Evolutionary conservation across 352 stramenopile genomes (phyloP).

Genomic region (Globisporangium parvum): DNA sequence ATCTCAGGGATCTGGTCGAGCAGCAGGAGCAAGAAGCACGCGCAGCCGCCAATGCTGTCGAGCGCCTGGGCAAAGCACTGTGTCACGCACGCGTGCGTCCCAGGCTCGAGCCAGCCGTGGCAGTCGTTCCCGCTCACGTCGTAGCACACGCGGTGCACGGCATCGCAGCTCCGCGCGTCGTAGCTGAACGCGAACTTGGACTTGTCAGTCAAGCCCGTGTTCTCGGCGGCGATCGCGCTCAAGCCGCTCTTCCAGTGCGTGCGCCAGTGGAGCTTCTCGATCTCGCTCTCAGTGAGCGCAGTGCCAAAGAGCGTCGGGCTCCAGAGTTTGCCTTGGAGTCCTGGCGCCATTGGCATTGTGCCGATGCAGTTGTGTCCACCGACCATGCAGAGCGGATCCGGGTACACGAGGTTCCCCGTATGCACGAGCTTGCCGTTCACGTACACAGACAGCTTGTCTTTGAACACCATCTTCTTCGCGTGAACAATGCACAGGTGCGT

Average conservation of each 20-base stretch:
- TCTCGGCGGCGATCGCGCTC: slow-evolving; percentile 53
- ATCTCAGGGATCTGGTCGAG: slow-evolving; percentile 76
- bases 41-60: slow-evolving; percentile 59
- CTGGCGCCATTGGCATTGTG: slow-evolving; percentile 35
- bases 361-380: slow-evolving; percentile 73
- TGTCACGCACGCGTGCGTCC: slow-evolving; percentile 56
- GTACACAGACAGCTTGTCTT: slow-evolving; percentile 76
- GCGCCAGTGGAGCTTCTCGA: slow-evolving; percentile 68
- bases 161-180: slow-evolving; percentile 65
- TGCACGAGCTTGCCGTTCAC: slow-evolving; percentile 54
- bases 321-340: slow-evolving; percentile 67
- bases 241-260: slow-evolving; percentile 73
- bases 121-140: slow-evolving; percentile 76
- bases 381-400: slow-evolving; percentile 58
- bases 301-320: slow-evolving; percentile 72
- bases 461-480: slow-evolving; percentile 87
- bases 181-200: slow-evolving; percentile 80
- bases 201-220: slow-evolving; percentile 55
- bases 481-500: slow-evolving; percentile 76
- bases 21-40: slow-evolving; percentile 64
- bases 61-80: slow-evolving; percentile 61
- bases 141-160: slow-evolving; percentile 44
- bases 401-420: slow-evolving; percentile 64
- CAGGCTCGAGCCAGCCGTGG: slow-evolving; percentile 60
- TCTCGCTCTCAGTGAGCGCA: slow-evolving; percentile 50